These are phyloP conservation scores for Chaetothyriales sp. DNA, from an alignment of 2,329 filamentous ascomycete species.

Conservation along the genomic window DNA sequence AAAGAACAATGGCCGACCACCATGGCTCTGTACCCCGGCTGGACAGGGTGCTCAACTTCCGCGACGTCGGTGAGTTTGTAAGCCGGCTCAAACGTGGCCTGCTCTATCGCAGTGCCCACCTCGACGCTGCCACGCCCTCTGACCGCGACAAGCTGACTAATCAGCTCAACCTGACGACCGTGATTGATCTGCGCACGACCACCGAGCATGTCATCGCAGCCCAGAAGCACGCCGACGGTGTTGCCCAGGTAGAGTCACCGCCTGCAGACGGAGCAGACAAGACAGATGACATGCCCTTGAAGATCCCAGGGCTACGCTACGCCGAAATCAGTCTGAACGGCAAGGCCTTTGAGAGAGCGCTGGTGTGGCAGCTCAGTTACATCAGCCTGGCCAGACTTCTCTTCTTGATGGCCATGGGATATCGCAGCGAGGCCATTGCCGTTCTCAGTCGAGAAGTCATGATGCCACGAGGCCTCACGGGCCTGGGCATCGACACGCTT, in stretches of 20 bases:
- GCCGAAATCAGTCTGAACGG: constrained; percentile 60
- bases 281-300: constrained; percentile 26
- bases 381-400: constrained; percentile 46
- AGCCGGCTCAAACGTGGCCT: constrained; percentile 42
- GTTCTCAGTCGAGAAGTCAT: constrained; percentile 58
- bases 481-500: constrained; percentile 54
- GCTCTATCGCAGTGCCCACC: constrained; percentile 53
- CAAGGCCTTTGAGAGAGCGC: constrained; percentile 49
- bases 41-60: constrained; percentile 55
- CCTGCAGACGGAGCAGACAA: constrained; percentile 11
- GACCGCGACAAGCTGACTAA: constrained; percentile 48
- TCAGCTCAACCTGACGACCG: constrained; percentile 49
- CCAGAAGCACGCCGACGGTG: constrained; percentile 40
- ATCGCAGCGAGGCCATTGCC: constrained; percentile 52
- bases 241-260: constrained; percentile 25
- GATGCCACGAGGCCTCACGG: constrained; percentile 53
- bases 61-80: constrained; percentile 51
- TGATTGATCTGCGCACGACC: constrained; percentile 69
- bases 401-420: constrained; percentile 48
- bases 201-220: constrained; percentile 59
- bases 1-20: background rate
- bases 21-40: constrained; percentile 20
- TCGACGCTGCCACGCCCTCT: constrained; percentile 53
- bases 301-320: constrained; percentile 51
- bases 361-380: constrained; percentile 52